Base-by-base conservation (phyloP, 2,329 filamentous ascomycete genomes). In the Tolypocladium ovalisporum region DNA sequence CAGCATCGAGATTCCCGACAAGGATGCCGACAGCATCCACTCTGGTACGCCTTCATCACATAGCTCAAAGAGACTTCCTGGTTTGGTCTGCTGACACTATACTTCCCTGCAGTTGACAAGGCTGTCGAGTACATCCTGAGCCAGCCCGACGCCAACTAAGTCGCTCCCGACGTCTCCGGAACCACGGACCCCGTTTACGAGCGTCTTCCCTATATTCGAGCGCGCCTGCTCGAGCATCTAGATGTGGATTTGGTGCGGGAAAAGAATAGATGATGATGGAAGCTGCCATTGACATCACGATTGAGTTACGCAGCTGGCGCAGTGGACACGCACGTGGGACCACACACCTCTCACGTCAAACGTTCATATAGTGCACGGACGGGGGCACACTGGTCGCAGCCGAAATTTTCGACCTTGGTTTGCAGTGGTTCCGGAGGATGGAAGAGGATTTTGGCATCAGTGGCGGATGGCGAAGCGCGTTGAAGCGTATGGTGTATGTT, bases 1-100 rank as follows among this genome's bases (percentile, higher is more conserved):
- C 71, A 84, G 90, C 87, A 94, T 97, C 74, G 92, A 97, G 83
- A 97, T 97, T 69, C 92, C 92, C 66, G 92, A 97, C 79, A 96
- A 96, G 84, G 90, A 96, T 71, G 92, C 92, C 65, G 92, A 97
- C 75, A 81, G 82, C 64, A 96, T 97, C 75, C 90, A 94, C 83
- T 96, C 90, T 70, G 86, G 91, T 96, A 88, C 66, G 89, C 78
- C 32, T 24, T 24, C 22, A 13, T 44, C n/a, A 8, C n/a, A 13
- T 44, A 9, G 35, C 27, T 22, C 29, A 15, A 6, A 2, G 9
- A 29, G 34, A n/a, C n/a, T n/a, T n/a, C n/a, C n/a, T n/a, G n/a
- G n/a, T n/a, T 36, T 54, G 44, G 54, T 57, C 12, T 54, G 53
- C 61, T 65, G 17, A 59, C 55, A 4, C 24, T 56, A 15, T 52